Conservation (phyloP, 208 protist genomes). For the Leishmania tropica region DNA sequence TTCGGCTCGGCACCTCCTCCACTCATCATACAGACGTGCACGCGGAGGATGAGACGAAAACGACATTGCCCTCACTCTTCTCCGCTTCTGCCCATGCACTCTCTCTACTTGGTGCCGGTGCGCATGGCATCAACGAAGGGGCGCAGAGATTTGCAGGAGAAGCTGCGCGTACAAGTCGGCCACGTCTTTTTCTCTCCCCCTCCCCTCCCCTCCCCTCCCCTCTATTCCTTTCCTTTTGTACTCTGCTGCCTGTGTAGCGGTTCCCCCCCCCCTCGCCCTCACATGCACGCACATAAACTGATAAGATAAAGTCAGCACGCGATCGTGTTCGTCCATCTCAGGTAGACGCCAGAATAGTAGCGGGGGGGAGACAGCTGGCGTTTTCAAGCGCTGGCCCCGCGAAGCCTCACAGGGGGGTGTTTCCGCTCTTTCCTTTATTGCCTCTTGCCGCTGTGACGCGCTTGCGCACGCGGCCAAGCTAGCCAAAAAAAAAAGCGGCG, state of each 20-base stretch:
- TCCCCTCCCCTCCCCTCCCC: background rate
- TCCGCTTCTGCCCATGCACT: background rate
- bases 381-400: background rate
- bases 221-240: background rate
- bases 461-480: background rate
- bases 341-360: background rate
- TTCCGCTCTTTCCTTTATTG: background rate
- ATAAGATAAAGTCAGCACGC: background rate
- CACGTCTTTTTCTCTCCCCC: background rate
- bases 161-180: background rate
- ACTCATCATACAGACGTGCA: background rate
- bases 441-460: background rate
- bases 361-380: background rate
- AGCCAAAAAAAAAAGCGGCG: background rate
- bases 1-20: background rate
- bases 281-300: background rate
- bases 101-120: background rate
- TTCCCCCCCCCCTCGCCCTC: background rate
- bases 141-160: background rate
- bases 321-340: background rate
- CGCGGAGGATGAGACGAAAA: background rate
- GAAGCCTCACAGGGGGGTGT: background rate
- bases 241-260: background rate
- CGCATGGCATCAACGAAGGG: background rate
- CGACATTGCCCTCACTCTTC: background rate